Evolutionary conservation across 208 protist species (phyloP), one percentile per base, ranked within the genome.

Genomic region (Leishmania braziliensis): DNA sequence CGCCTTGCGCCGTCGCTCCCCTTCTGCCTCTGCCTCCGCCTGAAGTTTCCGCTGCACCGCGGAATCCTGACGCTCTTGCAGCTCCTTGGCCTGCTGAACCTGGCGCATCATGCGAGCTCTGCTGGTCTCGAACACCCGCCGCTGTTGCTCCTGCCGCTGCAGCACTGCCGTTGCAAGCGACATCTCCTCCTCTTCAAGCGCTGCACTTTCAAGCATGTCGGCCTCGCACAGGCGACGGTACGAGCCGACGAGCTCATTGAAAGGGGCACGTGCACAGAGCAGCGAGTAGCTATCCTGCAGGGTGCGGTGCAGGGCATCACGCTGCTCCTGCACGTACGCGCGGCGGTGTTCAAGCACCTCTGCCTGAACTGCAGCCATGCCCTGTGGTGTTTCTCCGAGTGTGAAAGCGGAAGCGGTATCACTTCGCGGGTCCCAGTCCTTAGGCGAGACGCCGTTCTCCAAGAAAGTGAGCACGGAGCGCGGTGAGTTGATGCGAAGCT

Each of bases 391-490:
- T n/a, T 18, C 48, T 16, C 66, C 71, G 5, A 46, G 39, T 6
- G 53, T 23, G 26, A 33, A 33, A 29, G 20, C 46, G 36, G 36
- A 36, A 62, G 56, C 53, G 5, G 56, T 51, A 43, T 9, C 33
- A 46, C 18, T 54, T 60, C n/a, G 29, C 3, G 70, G 77, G 50
- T 82, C 18, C 60, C 95, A 88, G 75, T 97, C 93, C 33, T 74
- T 51, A 14, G 90, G 78, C 18, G 74, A 79, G 69, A 94, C 85
- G 54, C 95, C 95, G 80, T 93, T 94, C 33, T 92, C 88, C 12
- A 98, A 78, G 50, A 95, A 46, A 66, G 94, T 88, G 43, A 98
- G 77, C 58, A 82, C 90, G 58, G 95, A 97, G 39, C 95, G 95
- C 3, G 95, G 95, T 20, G 95, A 98, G 84, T 89, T 97, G 56